Conservation (phyloP, 176 grass and related monocot genomes). For the Raddia guianensis region DNA sequence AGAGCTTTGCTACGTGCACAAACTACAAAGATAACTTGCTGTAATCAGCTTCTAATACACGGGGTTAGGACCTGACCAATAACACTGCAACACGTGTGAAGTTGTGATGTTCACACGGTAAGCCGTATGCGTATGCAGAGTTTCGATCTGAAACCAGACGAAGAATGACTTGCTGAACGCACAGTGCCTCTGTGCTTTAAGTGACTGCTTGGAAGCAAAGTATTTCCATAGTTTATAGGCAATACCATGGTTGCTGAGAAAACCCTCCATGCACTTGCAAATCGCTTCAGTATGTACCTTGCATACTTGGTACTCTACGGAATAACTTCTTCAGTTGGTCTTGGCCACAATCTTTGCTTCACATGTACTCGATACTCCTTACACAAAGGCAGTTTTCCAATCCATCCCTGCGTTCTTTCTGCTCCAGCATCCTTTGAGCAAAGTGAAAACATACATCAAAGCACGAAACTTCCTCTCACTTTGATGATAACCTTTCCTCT, state of each 20-base stretch:
- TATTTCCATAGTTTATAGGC: too few relatives aligned
- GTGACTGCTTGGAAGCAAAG: too few relatives aligned
- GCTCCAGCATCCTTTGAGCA: slow-evolving; percentile 39
- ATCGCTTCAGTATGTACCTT: not conserved
- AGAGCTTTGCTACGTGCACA: not conserved
- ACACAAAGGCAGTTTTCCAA: slow-evolving; percentile 25
- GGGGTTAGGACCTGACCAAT: not conserved
- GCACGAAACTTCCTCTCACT: slow-evolving; percentile 48
- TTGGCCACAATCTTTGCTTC: slow-evolving; percentile 5
- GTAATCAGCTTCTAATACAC: too few relatives aligned
- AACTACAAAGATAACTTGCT: not conserved
- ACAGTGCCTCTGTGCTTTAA: not conserved
- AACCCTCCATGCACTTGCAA: not conserved
- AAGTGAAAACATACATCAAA: slow-evolving; percentile 22
- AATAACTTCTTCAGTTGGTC: slow-evolving; percentile 27
- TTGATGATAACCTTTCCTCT: slow-evolving; percentile 35
- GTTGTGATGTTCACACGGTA: not conserved
- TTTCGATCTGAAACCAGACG: not conserved
- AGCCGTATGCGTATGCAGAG: not conserved
- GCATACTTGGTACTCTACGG: not conserved
- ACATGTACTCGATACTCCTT: not conserved
- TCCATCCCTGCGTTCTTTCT: slow-evolving; percentile 11
- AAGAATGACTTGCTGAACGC: not conserved
- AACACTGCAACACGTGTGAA: not conserved
- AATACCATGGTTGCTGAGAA: too few relatives aligned